Evolutionary conservation across 2,329 filamentous ascomycete genomes (phyloP).

Genomic region (Aurifilum marmelostoma): DNA sequence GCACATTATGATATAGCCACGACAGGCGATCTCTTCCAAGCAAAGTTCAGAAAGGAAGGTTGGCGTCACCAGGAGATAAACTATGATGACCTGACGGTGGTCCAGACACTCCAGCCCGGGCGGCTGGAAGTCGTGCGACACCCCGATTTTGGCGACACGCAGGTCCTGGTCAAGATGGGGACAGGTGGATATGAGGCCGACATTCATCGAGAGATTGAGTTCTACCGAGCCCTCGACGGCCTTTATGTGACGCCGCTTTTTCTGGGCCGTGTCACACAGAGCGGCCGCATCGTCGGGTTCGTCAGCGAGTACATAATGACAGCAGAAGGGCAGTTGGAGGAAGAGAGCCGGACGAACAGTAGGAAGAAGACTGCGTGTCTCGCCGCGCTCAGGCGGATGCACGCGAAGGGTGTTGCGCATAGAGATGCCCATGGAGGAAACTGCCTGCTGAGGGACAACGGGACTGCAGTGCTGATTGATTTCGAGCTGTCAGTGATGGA

Average conservation of each 20-base stretch:
- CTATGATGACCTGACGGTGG: slow-evolving; percentile 9
- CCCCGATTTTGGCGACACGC: slow-evolving; percentile 10
- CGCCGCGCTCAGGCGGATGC: slow-evolving; percentile 24
- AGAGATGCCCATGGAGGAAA: slow-evolving; percentile 31
- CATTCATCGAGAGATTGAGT: slow-evolving; percentile 20
- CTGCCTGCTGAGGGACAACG: slow-evolving; percentile 25
- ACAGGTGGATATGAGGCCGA: background rate
- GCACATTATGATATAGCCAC: background rate
- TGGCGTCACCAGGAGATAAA: slow-evolving; percentile 22
- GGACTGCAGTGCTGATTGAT: slow-evolving; percentile 29
- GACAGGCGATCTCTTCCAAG: background rate
- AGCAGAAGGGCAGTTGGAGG: background rate
- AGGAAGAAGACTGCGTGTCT: slow-evolving; percentile 23
- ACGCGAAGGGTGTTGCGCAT: slow-evolving; percentile 26
- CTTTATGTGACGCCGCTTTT: slow-evolving; percentile 22
- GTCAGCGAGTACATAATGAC: slow-evolving; percentile 24
- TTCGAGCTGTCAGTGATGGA: slow-evolving; percentile 30
- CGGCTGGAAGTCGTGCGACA: slow-evolving; percentile 28
- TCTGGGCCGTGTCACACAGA: slow-evolving; percentile 25
- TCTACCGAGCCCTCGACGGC: slow-evolving; percentile 25
- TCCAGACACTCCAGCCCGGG: slow-evolving; percentile 23
- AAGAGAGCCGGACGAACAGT: background rate
- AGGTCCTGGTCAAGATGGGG: slow-evolving; percentile 28
- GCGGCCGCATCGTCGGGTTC: slow-evolving; percentile 22
- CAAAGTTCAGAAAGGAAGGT: background rate